Conservation (phyloP, 768 basidiomycete species). For the Melanogaster broomeanus region DNA sequence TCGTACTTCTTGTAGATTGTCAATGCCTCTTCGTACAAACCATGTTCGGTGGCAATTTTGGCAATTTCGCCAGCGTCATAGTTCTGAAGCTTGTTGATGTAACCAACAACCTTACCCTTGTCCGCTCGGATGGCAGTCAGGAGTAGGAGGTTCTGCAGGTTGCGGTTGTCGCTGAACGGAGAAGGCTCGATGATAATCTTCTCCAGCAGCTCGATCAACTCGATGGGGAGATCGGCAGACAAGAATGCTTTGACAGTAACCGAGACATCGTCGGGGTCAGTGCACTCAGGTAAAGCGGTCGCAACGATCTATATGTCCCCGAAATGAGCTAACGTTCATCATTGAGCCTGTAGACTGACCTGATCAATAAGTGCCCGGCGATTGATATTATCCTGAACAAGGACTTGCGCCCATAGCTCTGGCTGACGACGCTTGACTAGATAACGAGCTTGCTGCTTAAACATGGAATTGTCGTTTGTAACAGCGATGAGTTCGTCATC, state of each 20-base stretch:
- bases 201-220: conserved; percentile 95
- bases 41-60: conserved; percentile 94
- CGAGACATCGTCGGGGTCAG: conserved; percentile 98
- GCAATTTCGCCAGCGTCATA: conserved; percentile 96
- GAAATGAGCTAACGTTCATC: neutral
- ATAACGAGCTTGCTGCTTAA: conserved; percentile 99
- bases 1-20: conserved; percentile 98
- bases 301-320: conserved; percentile 67
- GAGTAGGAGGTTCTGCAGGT: conserved; percentile 92
- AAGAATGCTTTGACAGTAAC: conserved; percentile 98
- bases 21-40: conserved; percentile 93
- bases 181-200: conserved; percentile 98
- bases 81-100: conserved; percentile 96
- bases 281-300: conserved; percentile 94
- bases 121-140: conserved; percentile 96
- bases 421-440: conserved; percentile 93
- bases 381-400: conserved; percentile 85
- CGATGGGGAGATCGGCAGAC: conserved; percentile 93
- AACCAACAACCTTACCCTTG: conserved; percentile 97
- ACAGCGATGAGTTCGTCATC: conserved; percentile 96
- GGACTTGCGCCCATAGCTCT: conserved; percentile 96
- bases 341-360: conserved; percentile 39
- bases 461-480: conserved; percentile 99
- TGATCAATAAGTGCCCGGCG: conserved; percentile 94
- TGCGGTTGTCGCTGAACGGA: conserved; percentile 96